Evolutionary conservation across 345 rosid species (phyloP), one percentile per base, ranked within the genome.

Genomic region (Rhodomyrtus tomentosa): DNA sequence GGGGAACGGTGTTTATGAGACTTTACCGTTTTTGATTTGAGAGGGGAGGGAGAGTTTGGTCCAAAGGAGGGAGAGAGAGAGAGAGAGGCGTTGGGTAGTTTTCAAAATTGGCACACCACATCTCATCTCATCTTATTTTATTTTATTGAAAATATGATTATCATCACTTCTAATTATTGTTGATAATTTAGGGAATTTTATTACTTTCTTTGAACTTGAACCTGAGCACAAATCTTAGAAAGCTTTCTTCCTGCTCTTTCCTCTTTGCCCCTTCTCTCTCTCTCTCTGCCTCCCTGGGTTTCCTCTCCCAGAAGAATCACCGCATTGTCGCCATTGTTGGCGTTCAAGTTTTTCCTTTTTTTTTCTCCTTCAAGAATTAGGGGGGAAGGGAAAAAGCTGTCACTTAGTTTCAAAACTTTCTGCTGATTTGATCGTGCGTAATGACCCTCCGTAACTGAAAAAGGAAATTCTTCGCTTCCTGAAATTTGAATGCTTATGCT

Each of bases 401-500:
- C 45, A 18, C 76, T 68, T 36, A 68, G 76, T 32, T 32, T 38
- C 76, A 8, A 16, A 32, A 32, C 76, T 68, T 68, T 68, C 45
- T 32, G 76, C 76, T 68, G 16, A 68, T 68, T 68, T 32, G 45
- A 18, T 68, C 32, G 24, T 18, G 76, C 2, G 42, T 32, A 16
- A 68, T 68, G 76, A 32, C 84, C 45, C 79, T 40, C 80, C 51
- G 52, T 42, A 32, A 50, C 83, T 49, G 49, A 50, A 42, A 14
- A 22, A 80, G 9, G 16, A 68, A 18, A 7, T 27, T 42, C 45
- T 18, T 68, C 18, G 76, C 48, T 54, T 25, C 82, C 68, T 4
- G n/a, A 36, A 74, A 80, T 59, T 59, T 56, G 84, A 85, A 85
- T 85, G 86, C 86, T 85, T 85, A 36, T 55, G 49, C 76, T 81